phyloP scores from a whole-genome alignment of 306 rosid species.

The Vicia sativa region DNA sequence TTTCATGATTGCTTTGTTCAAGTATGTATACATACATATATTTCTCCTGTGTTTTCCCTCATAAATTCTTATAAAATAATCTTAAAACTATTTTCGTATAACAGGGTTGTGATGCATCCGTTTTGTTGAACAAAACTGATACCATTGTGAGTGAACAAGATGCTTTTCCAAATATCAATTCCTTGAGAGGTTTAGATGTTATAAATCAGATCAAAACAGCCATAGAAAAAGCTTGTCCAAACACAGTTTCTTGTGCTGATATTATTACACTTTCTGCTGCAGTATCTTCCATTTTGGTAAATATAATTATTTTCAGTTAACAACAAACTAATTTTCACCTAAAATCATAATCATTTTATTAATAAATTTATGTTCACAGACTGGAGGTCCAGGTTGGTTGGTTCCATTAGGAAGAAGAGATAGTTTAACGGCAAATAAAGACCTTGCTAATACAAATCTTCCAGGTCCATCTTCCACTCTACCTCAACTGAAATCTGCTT shows the following conservation, averaged over 20 bases:
- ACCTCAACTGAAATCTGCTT: neutral
- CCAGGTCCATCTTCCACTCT: neutral
- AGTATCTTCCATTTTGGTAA: conserved; percentile 42
- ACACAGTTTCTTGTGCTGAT: conserved; percentile 57
- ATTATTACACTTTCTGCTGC: conserved; percentile 56
- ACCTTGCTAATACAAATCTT: neutral
- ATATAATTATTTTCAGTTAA: no score
- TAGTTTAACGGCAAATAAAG: neutral
- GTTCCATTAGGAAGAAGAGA: conserved; percentile 3
- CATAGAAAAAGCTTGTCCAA: no score
- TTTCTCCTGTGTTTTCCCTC: no score
- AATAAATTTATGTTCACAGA: conserved; percentile 25
- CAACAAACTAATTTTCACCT: no score
- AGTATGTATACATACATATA: neutral
- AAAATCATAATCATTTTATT: no score
- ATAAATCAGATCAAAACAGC: neutral
- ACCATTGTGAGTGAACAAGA: neutral
- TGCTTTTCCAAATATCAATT: neutral
- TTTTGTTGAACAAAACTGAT: neutral
- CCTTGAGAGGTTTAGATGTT: conserved; percentile 14
- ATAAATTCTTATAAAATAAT: no score
- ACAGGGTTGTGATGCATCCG: neutral
- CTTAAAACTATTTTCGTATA: no score
- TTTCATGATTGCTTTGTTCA: neutral
- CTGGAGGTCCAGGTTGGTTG: conserved; percentile 48